Base-by-base conservation (phyloP, 2,329 filamentous ascomycete genomes). In the Diaporthe capsici region DNA sequence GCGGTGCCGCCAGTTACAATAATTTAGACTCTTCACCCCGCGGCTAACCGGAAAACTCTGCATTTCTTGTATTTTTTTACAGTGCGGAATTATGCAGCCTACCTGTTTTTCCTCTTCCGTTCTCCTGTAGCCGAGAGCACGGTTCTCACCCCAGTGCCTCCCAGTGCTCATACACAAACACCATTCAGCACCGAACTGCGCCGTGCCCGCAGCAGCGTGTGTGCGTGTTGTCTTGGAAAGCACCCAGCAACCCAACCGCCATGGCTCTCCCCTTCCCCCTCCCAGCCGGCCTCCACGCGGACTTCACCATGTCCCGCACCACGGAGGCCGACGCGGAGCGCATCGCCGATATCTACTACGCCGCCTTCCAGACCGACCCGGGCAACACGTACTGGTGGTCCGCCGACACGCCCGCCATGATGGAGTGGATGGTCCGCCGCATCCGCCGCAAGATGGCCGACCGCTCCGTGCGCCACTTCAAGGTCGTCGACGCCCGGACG, bases 301-400 rank as follows among this genome's bases (percentile, higher is more conserved):
- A 53, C 22, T 70, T 70, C 49, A 42, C 49, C 34, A 42, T 70
- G 49, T 20, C 15, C n/a, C 47, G 12, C 34, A 22, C 51, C 49
- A 70, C 65, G 4, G 65, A 42, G 9, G 28, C 49, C 15, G 34
- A 70, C 37, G 65, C 49, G 6, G 15, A 42, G 49, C 12, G 34
- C 34, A 39, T 70, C 49, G 65, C 65, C 65, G 49, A 70, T n/a
- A 28, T 70, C n/a, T 70, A 70, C n/a, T 55, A 70, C 34, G 34
- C 47, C 31, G 65, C 65, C 12, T 70, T 70, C 65, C 47, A 55
- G 65, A 70, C 65, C 34, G 65, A 55, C 34, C 65, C 34, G 22
- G 49, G 65, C 10, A 70, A 70, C 15, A 70, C 65, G 15, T 70
- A 70, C 65, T 70, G 65, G 65, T 70, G 65, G 65, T 28, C 65